Conservation (phyloP, 208 protist genomes). For the Vickermania spadyakhi region DNA sequence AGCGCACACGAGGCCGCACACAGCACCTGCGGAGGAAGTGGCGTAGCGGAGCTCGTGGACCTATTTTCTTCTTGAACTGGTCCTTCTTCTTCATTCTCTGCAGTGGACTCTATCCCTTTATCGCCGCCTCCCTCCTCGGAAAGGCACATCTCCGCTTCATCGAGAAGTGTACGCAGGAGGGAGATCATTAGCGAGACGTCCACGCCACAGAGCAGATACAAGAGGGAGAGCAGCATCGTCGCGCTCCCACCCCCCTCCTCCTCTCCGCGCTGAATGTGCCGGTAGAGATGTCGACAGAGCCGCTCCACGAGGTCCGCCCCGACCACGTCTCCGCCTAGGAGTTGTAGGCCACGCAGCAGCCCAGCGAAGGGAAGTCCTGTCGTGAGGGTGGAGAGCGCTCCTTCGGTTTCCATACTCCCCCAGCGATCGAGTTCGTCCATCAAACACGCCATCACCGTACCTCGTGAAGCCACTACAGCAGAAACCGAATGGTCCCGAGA, state of each 20-base stretch:
- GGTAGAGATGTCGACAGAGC: slow-evolving; percentile 30
- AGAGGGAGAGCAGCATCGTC: slow-evolving; percentile 57
- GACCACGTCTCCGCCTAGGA: slow-evolving; percentile 56
- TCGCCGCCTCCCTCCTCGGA: background rate
- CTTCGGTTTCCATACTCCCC: slow-evolving; percentile 43
- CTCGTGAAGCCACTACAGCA: slow-evolving; percentile 32
- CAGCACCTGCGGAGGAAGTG: slow-evolving; percentile 12
- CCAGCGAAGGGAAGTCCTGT: slow-evolving; percentile 53
- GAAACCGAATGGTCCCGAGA: background rate
- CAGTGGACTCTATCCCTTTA: background rate
- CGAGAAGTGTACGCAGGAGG: slow-evolving; percentile 38
- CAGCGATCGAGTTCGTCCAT: slow-evolving; percentile 41
- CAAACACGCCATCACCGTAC: slow-evolving; percentile 38
- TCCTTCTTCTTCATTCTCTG: too few relatives aligned
- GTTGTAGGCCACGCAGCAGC: slow-evolving; percentile 62
- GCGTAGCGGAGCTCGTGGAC: background rate
- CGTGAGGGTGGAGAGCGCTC: slow-evolving; percentile 34
- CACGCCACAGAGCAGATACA: slow-evolving; percentile 64
- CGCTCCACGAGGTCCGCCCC: slow-evolving; percentile 60
- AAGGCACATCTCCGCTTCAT: background rate
- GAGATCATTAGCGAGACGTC: slow-evolving; percentile 45
- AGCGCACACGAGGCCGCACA: slow-evolving; percentile 46
- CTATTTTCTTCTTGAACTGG: too few relatives aligned
- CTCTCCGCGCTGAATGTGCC: slow-evolving; percentile 23
- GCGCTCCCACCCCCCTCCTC: slow-evolving; percentile 45